Evolutionary conservation across 2,329 filamentous ascomycete genomes (phyloP).

Genomic region (Trichoderma sp.): DNA sequence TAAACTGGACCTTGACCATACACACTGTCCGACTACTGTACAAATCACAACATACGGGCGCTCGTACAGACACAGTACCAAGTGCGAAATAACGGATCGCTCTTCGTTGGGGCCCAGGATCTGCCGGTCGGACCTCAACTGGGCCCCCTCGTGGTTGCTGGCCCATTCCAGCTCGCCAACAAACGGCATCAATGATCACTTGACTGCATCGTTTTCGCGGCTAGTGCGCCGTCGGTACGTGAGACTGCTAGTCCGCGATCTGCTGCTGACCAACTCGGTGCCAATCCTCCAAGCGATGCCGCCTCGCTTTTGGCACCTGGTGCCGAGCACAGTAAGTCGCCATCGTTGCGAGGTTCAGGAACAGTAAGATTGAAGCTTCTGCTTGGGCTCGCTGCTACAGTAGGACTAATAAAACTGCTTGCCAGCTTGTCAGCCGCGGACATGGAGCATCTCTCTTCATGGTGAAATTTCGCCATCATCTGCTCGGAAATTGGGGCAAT

Average conservation of each 20-base stretch:
- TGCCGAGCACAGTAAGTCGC: neutral
- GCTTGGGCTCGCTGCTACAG: neutral
- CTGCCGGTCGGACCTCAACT: neutral
- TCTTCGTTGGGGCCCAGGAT: neutral
- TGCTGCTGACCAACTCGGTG: constrained; percentile 17
- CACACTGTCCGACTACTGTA: neutral
- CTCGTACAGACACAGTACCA: neutral
- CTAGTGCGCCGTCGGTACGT: constrained; percentile 6
- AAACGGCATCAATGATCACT: constrained; percentile 15
- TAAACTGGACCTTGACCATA: neutral
- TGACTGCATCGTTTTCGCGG: constrained; percentile 17
- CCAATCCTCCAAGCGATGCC: constrained; percentile 7
- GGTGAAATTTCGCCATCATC: neutral
- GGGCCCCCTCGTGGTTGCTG: neutral
- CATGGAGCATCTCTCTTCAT: constrained; percentile 8
- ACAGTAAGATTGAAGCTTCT: neutral
- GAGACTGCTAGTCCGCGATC: neutral
- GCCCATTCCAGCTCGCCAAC: constrained; percentile 12
- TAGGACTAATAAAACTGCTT: neutral
- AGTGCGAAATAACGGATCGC: neutral
- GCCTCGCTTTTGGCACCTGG: neutral
- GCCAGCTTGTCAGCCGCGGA: neutral
- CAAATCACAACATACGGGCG: neutral
- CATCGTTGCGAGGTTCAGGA: neutral
- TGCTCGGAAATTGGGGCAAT: constrained; percentile 4